Percentiles rank a stretch among this genome's conserved stretches.
Evolutionary conservation across 768 basidiomycete species (phyloP).

Genomic region (Mycena albidolilacea): DNA sequence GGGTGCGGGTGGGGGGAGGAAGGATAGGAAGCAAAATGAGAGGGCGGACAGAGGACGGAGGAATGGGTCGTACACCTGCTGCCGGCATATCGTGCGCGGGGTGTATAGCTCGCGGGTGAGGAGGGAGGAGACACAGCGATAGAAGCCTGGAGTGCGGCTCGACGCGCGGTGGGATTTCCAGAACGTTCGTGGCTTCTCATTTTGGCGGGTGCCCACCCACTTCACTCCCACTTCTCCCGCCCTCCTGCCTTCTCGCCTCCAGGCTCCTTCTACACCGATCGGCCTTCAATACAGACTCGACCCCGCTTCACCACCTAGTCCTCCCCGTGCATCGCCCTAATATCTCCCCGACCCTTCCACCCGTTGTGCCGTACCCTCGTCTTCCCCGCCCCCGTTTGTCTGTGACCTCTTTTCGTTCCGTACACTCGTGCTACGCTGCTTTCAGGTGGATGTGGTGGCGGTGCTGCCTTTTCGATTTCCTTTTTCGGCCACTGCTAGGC

Average conservation of each 20-base stretch:
- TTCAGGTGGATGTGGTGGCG: too few species aligned
- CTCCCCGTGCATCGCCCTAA: background rate
- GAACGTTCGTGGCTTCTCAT: background rate
- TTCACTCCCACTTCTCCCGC: background rate
- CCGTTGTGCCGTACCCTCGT: background rate
- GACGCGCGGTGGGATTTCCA: background rate
- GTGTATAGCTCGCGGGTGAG: background rate
- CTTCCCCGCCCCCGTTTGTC: background rate
- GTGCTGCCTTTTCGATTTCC: too few species aligned
- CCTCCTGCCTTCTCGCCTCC: background rate
- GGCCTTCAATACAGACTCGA: constrained; percentile 2
- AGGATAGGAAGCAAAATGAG: background rate
- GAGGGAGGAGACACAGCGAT: background rate
- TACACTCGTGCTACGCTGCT: constrained; percentile 1
- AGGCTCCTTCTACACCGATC: background rate
- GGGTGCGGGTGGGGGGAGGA: background rate
- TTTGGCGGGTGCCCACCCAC: background rate
- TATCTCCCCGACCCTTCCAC: background rate
- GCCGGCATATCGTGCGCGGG: background rate
- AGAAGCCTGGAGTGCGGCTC: background rate
- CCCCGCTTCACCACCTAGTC: constrained; percentile 1
- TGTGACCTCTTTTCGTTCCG: background rate
- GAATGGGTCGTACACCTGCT: background rate
- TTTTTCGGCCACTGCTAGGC: too few species aligned
- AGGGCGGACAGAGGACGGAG: background rate